Conservation (phyloP, 495 filamentous ascomycete species). For the Lasiosphaeria hispida region DNA sequence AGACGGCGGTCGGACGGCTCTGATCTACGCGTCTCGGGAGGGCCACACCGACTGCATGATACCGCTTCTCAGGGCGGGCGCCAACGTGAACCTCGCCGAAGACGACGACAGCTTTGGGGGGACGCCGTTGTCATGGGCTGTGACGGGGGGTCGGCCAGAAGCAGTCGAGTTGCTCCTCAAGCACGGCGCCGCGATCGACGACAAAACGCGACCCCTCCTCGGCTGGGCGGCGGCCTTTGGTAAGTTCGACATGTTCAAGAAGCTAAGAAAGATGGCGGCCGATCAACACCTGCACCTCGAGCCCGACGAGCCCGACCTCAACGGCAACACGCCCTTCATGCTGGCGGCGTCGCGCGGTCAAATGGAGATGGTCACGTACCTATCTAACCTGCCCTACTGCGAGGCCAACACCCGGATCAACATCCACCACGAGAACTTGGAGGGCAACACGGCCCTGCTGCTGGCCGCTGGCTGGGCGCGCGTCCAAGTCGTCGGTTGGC, state of each 20-base stretch:
- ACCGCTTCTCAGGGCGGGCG: too few species aligned
- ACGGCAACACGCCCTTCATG: background rate
- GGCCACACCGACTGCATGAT: too few species aligned
- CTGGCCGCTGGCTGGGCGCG: background rate
- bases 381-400: background rate
- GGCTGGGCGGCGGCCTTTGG: background rate
- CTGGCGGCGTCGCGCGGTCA: background rate
- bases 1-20: too few species aligned
- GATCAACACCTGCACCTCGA: background rate
- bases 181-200: background rate
- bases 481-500: background rate
- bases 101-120: too few species aligned
- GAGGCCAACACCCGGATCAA: background rate
- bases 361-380: background rate
- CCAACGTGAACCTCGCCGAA: too few species aligned
- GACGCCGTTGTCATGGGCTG: too few species aligned
- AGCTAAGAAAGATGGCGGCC: background rate
- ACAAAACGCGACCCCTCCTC: background rate
- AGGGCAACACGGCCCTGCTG: conserved; percentile 1
- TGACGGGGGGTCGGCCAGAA: too few species aligned
- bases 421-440: background rate
- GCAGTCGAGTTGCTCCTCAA: too few species aligned
- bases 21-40: too few species aligned
- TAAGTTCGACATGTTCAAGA: background rate
- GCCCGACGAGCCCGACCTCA: background rate